phyloP scores from a whole-genome alignment of 805 yeast species.

The Jamesozyma lodderae region DNA sequence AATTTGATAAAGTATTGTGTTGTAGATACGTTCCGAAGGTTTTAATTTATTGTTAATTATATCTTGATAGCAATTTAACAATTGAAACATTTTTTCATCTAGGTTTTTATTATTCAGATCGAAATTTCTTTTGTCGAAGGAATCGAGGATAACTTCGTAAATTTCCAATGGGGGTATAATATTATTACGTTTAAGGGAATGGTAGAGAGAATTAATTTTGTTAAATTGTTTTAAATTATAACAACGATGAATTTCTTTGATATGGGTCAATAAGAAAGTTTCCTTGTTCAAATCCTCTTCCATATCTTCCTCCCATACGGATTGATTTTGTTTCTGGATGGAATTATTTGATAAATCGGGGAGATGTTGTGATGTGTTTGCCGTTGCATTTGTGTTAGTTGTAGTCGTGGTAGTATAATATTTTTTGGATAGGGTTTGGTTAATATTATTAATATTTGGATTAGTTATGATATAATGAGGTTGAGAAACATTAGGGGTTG shows the following conservation, averaged over 20 bases:
- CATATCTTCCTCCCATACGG: constrained; percentile 28
- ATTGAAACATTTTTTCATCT: constrained; percentile 52
- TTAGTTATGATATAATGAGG: not conserved
- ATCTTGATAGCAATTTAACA: constrained; percentile 62
- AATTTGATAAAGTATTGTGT: constrained; percentile 41
- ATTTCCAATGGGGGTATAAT: constrained; percentile 42
- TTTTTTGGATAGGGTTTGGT: not conserved
- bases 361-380: too few species aligned
- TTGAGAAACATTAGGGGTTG: not conserved
- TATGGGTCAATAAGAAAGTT: constrained; percentile 28
- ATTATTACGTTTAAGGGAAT: constrained; percentile 34
- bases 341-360: too few species aligned
- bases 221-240: constrained; percentile 25
- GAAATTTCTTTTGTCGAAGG: constrained; percentile 43
- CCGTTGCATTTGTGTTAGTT: not conserved
- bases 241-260: constrained; percentile 25
- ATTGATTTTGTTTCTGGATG: not conserved
- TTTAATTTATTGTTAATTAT: constrained; percentile 43
- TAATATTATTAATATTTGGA: not conserved
- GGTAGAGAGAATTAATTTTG: constrained; percentile 32
- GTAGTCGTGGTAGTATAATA: not conserved
- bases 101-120: constrained; percentile 44
- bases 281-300: constrained; percentile 25
- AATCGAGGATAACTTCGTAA: constrained; percentile 46
- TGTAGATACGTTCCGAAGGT: constrained; percentile 50